Conservation (phyloP, 2,329 filamentous ascomycete species). For the Ophiosphaerella herpotricha region DNA sequence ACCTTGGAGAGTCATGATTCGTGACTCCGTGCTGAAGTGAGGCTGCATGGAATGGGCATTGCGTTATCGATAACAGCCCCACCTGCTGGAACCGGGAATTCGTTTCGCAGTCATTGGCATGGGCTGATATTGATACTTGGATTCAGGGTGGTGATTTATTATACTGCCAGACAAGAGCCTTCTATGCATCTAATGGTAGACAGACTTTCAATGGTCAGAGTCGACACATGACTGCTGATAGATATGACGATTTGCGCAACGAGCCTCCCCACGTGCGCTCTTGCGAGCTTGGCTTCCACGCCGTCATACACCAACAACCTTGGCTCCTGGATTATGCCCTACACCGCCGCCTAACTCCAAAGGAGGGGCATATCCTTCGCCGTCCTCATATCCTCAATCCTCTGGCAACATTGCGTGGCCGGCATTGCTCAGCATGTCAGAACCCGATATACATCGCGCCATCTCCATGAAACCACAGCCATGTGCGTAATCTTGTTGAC, state of each 20-base stretch:
- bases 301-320: conserved; percentile 3
- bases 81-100: too few species aligned
- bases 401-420: neutral
- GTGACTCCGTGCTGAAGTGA: too few species aligned
- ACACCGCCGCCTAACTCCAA: neutral
- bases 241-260: neutral
- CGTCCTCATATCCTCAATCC: neutral
- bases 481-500: conserved; percentile 16
- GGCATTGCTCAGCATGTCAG: conserved; percentile 35
- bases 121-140: too few species aligned
- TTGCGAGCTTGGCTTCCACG: conserved; percentile 5
- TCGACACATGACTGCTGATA: neutral
- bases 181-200: too few species aligned
- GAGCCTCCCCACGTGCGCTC: conserved; percentile 4
- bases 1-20: too few species aligned
- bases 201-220: too few species aligned
- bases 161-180: too few species aligned
- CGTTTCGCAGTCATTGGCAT: neutral
- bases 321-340: neutral
- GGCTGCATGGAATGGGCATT: too few species aligned
- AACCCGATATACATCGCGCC: conserved; percentile 54
- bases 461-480: conserved; percentile 55
- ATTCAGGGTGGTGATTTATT: too few species aligned
- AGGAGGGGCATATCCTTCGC: neutral
- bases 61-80: too few species aligned